Evolutionary conservation across 108 stramenopile genomes (phyloP).

Genomic region (Nitzschia inconspicua): DNA sequence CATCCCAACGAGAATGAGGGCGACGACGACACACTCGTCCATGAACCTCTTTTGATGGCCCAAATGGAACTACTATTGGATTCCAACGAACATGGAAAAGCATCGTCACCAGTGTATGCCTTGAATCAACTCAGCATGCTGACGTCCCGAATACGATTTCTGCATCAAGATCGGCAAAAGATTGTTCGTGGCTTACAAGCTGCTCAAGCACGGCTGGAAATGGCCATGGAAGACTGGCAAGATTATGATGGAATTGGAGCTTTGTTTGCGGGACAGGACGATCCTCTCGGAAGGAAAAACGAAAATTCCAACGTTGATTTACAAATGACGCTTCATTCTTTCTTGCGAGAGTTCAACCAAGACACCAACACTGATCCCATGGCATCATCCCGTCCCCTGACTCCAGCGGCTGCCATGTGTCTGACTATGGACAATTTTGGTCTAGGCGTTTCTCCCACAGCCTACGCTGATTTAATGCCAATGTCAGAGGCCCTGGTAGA

Average conservation of each 20-base stretch:
- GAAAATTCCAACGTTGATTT: too few species aligned
- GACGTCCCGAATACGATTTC: slow-evolving; percentile 39
- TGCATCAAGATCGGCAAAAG: slow-evolving; percentile 57
- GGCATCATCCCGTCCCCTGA: slow-evolving; percentile 1
- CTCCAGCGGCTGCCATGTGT: not conserved
- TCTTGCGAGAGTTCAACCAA: not conserved
- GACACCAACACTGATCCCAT: not conserved
- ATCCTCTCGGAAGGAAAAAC: not conserved
- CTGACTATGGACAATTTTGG: slow-evolving; percentile 50
- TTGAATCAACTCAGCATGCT: slow-evolving; percentile 38
- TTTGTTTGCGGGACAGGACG: not conserved
- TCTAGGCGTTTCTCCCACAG: slow-evolving; percentile 30
- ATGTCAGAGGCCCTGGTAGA: slow-evolving; percentile 37
- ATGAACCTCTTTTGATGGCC: slow-evolving; percentile 50
- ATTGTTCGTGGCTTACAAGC: slow-evolving; percentile 41
- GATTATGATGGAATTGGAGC: slow-evolving; percentile 60
- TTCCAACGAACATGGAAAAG: not conserved
- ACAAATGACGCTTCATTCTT: not conserved
- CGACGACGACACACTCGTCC: slow-evolving; percentile 14
- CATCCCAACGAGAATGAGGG: slow-evolving; percentile 7
- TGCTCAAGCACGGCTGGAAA: slow-evolving; percentile 37
- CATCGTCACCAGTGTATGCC: slow-evolving; percentile 43
- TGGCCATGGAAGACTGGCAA: slow-evolving; percentile 22
- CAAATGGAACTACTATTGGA: slow-evolving; percentile 48
- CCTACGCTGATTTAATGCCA: slow-evolving; percentile 38